A percentile compares a stretch with the other conserved stretches of the same genome.
These are phyloP conservation scores for Asparagopsis taxiformis DNA, from an alignment of 31 red algal genomes.

Conservation along the genomic window DNA sequence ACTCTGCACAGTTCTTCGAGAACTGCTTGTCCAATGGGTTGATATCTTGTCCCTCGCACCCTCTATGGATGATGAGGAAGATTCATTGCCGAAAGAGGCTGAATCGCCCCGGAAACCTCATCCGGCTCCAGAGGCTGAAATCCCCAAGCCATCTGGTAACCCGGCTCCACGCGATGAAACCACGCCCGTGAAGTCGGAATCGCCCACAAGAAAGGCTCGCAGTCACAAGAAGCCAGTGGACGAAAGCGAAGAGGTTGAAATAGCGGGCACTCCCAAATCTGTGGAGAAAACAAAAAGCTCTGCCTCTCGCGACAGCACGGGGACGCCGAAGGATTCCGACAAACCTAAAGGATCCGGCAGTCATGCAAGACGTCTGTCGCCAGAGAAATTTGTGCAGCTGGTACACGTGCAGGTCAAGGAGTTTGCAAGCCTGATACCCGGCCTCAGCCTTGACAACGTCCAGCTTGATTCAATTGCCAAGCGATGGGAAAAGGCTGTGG, in stretches of 20 bases:
- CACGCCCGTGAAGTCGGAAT: background rate
- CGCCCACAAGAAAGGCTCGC: too few relatives aligned
- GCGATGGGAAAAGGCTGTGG: background rate
- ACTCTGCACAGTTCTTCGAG: background rate
- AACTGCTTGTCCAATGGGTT: constrained; percentile 15
- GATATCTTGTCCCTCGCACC: background rate
- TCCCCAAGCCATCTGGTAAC: background rate
- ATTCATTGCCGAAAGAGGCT: background rate
- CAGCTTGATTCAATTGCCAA: background rate
- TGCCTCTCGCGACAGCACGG: background rate
- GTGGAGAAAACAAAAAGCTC: background rate
- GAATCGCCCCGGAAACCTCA: background rate
- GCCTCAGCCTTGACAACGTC: background rate
- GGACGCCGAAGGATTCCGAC: background rate
- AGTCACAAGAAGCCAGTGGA: too few relatives aligned
- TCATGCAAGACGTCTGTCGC: background rate
- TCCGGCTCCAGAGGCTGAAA: background rate
- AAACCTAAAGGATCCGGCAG: background rate
- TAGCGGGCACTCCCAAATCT: background rate
- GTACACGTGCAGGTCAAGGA: background rate
- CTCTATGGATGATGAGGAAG: background rate
- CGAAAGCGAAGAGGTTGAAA: background rate
- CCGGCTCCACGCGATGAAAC: background rate
- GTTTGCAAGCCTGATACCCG: background rate
- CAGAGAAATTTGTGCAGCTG: background rate